Conservation (phyloP, 2,329 filamentous ascomycete species). For the Pseudogymnoascus sp. region DNA sequence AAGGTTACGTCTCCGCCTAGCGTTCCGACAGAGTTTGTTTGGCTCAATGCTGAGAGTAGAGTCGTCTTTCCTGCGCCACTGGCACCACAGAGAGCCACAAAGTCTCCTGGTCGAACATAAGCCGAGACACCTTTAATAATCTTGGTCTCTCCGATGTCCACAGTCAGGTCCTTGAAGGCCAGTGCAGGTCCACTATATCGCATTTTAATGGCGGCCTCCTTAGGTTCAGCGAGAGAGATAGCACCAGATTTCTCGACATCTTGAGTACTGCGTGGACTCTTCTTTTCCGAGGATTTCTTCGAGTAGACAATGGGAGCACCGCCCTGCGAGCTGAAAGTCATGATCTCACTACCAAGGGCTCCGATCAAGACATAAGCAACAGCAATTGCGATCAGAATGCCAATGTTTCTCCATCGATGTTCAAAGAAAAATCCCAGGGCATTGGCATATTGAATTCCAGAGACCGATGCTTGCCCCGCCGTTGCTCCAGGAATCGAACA, state of each 20-base stretch:
- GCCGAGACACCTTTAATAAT: conserved; percentile 57
- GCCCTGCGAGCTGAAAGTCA: conserved; percentile 24
- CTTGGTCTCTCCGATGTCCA: conserved; percentile 62
- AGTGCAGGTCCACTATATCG: conserved; percentile 15
- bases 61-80: conserved; percentile 80
- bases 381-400: conserved; percentile 33
- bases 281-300: neutral
- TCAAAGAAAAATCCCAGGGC: conserved; percentile 45
- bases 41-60: conserved; percentile 40
- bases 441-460: conserved; percentile 50
- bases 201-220: neutral
- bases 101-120: conserved; percentile 67
- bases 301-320: neutral
- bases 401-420: conserved; percentile 53
- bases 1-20: no score
- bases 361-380: conserved; percentile 39
- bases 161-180: conserved; percentile 40
- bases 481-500: conserved; percentile 51
- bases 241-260: conserved; percentile 12
- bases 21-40: no score
- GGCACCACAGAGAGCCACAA: conserved; percentile 55
- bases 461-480: conserved; percentile 39
- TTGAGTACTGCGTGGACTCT: conserved; percentile 12
- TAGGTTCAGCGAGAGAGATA: neutral
- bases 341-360: conserved; percentile 42